Evolutionary conservation across 306 rosid genomes (phyloP).

Genomic region (Luffa acutangula): DNA sequence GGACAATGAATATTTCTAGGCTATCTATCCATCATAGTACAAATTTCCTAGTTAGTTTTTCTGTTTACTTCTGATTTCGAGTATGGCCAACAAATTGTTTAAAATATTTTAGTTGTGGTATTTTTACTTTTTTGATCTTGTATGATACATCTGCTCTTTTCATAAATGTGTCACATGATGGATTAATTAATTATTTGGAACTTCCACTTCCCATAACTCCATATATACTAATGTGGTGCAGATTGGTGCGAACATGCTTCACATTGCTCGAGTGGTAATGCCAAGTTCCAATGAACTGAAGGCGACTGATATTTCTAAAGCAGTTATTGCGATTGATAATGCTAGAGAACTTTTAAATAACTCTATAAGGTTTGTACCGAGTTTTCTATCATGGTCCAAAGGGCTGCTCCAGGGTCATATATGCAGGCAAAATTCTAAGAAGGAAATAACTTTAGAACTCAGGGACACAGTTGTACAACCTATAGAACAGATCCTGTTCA

Average conservation of each 20-base stretch:
- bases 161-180: not conserved
- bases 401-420: not conserved
- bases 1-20: too few relatives aligned
- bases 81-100: too few relatives aligned
- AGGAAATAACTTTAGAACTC: not conserved
- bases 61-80: too few relatives aligned
- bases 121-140: not conserved
- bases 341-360: slow-evolving; percentile 40
- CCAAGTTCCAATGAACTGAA: slow-evolving; percentile 32
- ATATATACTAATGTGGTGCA: slow-evolving; percentile 13
- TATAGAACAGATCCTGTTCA: too few relatives aligned
- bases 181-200: not conserved
- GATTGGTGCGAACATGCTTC: slow-evolving; percentile 80
- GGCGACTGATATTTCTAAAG: slow-evolving; percentile 30
- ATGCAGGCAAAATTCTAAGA: not conserved
- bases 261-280: slow-evolving; percentile 52
- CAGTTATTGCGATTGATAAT: slow-evolving; percentile 42
- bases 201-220: not conserved
- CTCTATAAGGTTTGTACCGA: slow-evolving; percentile 47
- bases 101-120: too few relatives aligned
- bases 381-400: not conserved
- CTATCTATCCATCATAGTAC: too few relatives aligned
- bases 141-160: not conserved
- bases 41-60: too few relatives aligned
- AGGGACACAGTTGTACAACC: too few relatives aligned